Evolutionary conservation across 345 rosid species (phyloP), one percentile per base, ranked within the genome.

Genomic region (Corchorus capsularis): DNA sequence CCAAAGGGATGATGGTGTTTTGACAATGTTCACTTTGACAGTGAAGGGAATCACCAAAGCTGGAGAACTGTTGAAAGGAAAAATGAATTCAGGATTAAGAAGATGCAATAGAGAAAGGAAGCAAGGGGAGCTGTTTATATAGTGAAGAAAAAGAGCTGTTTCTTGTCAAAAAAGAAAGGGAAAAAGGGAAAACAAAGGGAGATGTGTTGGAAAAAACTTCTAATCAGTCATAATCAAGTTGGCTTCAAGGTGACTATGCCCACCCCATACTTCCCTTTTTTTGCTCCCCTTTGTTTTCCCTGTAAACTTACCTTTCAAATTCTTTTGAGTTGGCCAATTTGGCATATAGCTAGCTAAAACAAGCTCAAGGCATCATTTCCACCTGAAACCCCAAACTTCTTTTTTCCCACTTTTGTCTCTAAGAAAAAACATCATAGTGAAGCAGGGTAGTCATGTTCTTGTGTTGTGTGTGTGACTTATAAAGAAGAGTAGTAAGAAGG

Each of bases 281-380:
- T 27, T 27, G 27, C 17, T 20, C 32, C 50, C 13, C 32, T 35
- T 50, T 22, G 19, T 56, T 69, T 56, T 37, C 43, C 61, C 17
- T 14, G 32, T 43, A 39, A 71, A 79, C 68, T 59, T 50, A 57
- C 71, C 37, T 61, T 34, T 45, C 35, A 13, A 27, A 27, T 61
- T 52, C 80, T 85, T 83, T 81, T 79, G 83, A 77, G 85, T 73
- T 79, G 82, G 72, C 84, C 84, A 77, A 73, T 78, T 79, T 81
- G 85, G 85, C 77, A 57, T 19, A 46, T 77, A 74, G 75, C 80
- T 37, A 41, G 75, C 80, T 37, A 41, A 63, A 63, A 57, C 50
- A 63, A 53, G 57, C 62, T 52, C 63, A 70, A 70, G 64, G 61
- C 73, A 35, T 34, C 85, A 71, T 52, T 63, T 63, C 60, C 17